Conservation (phyloP, 78 protist genomes). For the Polysphondylium violaceum region DNA sequence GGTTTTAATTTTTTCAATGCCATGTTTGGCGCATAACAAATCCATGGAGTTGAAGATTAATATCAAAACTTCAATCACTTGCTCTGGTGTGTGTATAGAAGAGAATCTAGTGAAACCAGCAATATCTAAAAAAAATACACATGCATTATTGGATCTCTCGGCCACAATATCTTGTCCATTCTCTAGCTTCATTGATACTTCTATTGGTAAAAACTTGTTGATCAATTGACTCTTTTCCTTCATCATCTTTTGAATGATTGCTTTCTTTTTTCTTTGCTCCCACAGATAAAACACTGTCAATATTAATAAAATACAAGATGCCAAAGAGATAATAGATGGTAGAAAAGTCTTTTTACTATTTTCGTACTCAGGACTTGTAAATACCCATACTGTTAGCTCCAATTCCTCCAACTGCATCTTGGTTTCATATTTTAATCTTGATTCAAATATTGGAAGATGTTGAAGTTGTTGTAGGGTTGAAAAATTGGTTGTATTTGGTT, state of each 20-base stretch:
- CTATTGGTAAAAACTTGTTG: constrained; percentile 62
- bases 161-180: constrained; percentile 51
- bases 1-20: constrained; percentile 90
- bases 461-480: neutral
- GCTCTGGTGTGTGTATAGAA: constrained; percentile 59
- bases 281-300: constrained; percentile 6
- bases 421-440: neutral
- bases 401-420: constrained; percentile 12
- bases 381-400: constrained; percentile 4
- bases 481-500: constrained; percentile 1
- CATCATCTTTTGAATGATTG: constrained; percentile 20
- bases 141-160: constrained; percentile 35
- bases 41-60: constrained; percentile 85
- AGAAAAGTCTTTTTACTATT: constrained; percentile 17
- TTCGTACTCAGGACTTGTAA: constrained; percentile 14
- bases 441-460: neutral
- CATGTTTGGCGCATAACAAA: constrained; percentile 51
- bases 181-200: constrained; percentile 48
- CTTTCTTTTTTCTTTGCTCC: constrained; percentile 40
- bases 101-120: constrained; percentile 88
- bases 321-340: constrained; percentile 23
- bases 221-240: constrained; percentile 41
- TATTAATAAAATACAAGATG: neutral
- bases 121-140: constrained; percentile 86
- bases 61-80: constrained; percentile 80